Conservation (phyloP, 2,329 filamentous ascomycete species). For the Ustulina deusta region DNA sequence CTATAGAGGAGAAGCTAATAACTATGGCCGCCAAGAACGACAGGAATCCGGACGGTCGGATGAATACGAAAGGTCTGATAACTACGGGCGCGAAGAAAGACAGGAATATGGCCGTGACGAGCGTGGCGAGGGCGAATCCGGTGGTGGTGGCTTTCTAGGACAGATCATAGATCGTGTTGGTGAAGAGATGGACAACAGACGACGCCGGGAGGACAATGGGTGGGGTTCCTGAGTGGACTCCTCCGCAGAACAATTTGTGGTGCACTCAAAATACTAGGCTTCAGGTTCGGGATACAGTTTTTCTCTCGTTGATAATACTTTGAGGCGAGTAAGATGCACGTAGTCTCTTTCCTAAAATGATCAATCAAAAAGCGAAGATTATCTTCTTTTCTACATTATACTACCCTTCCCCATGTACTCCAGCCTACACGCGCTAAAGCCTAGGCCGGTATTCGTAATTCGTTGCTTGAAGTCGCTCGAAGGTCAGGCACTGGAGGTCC, state of each 20-base stretch:
- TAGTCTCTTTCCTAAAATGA: background rate
- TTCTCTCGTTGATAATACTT: conserved; percentile 3
- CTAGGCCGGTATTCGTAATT: background rate
- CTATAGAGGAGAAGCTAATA: conserved; percentile 42
- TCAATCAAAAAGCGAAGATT: conserved; percentile 9
- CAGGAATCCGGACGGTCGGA: conserved; percentile 3
- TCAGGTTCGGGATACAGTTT: conserved; percentile 1
- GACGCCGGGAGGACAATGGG: conserved; percentile 42
- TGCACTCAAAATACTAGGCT: background rate
- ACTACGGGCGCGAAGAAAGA: conserved; percentile 35
- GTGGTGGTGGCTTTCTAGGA: conserved; percentile 44
- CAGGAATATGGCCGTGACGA: conserved; percentile 33
- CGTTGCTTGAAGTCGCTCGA: background rate
- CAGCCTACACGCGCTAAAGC: background rate
- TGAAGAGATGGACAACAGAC: conserved; percentile 43
- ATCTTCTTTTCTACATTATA: background rate
- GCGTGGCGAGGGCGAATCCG: conserved; percentile 38
- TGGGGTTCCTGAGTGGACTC: conserved; percentile 39
- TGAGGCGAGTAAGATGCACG: conserved; percentile 6
- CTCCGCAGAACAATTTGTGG: background rate
- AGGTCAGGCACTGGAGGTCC: conserved; percentile 1
- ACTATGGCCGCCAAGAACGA: conserved; percentile 37
- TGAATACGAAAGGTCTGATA: conserved; percentile 35
- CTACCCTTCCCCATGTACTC: background rate
- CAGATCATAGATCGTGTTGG: conserved; percentile 41